Evolutionary conservation across 148 eudicot species (phyloP), one percentile per base, ranked within the genome.

Genomic region (Silene conica): DNA sequence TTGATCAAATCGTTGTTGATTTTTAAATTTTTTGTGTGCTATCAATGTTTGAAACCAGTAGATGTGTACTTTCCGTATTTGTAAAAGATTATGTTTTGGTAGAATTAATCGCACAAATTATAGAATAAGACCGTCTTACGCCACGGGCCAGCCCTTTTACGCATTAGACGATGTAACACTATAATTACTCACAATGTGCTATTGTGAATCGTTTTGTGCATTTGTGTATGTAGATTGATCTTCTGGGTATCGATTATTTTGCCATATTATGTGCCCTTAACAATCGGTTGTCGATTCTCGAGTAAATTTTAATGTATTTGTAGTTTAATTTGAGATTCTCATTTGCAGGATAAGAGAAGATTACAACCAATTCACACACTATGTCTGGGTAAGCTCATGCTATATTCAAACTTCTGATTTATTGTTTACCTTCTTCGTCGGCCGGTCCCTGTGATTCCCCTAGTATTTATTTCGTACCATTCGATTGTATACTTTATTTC

Each of bases 371-470:
- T 11, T 21, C 46, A 28, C 69, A 71, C 52, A 57, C 11, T 20
- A 80, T 80, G 82, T 80, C 82, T 71, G 73, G 82, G 82, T 80
- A 80, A 46, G 82, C 68, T 20, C 21, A 45, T 66, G 18, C 67
- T 52, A 0, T 43, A 0, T 19, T 50, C 43, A 38, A 38, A 38
- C 43, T 34, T 56, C 34, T 18, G 38, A 9, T 19, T 64, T 26
- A 3, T 50, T 16, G 63, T 68, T 15, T n/a, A 46, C 15, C 10
- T 1, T 50, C 26, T 31, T 31, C 3, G 34, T 31, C 34, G 3
- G 34, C 4, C 34, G 34, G 34, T 31, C 34, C 34, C 4, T 31
- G 34, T 31, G 34, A 5, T 31, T 31, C 34, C 34, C 5, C 3
- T 25, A 5, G n/a, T 31, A 0, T 0, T 28, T 28, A 19, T 3